Base-by-base conservation (phyloP, 768 basidiomycete genomes). In the Gymnopilus dilepis region DNA sequence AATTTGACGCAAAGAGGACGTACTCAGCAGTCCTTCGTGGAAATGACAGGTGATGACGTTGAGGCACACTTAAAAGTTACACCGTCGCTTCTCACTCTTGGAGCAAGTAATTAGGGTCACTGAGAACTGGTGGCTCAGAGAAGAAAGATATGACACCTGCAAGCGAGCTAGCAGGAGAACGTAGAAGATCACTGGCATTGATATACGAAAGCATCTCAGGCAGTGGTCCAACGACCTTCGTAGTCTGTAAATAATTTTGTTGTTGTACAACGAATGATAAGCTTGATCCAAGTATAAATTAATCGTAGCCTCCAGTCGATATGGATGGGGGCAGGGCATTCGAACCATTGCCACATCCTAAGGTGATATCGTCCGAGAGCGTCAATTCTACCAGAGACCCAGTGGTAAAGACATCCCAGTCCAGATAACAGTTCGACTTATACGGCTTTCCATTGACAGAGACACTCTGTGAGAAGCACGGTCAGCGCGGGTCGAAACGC, bases 351-450 rank as follows among this genome's bases (percentile, higher is more conserved):
- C 86, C 87, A 68, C 86, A 89, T 1, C 78, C 74, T 6, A 84
- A 77, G 30, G 74, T 79, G 60, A 84, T 82, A 67, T 87, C 78
- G 59, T 80, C 76, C 4, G 84, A 84, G 58, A 89, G 68, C 45
- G 84, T 80, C 31, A 89, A 72, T 68, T 85, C 86, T 33, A 89
- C 77, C 24, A 80, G 72, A 1, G 84, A 78, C 7, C 85, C 85
- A 3, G 68, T 73, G 22, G 74, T 76, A 65, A 88, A 89, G n/a
- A 83, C 82, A 52, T 86, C 84, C 86, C 86, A 89, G 30, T 88
- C 86, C 48, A 89, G 72, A 66, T 81, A 89, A 60, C 87, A 89
- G 66, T 81, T 88, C 2, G 86, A 87, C 62, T 84, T 81, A 78
- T 85, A 87, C 11, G 79, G 76, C 58, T 78, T 69, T 4, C 86